These are phyloP conservation scores for Trichophyton rubrum DNA, from an alignment of 2,329 filamentous ascomycete genomes.

Conservation along the genomic window DNA sequence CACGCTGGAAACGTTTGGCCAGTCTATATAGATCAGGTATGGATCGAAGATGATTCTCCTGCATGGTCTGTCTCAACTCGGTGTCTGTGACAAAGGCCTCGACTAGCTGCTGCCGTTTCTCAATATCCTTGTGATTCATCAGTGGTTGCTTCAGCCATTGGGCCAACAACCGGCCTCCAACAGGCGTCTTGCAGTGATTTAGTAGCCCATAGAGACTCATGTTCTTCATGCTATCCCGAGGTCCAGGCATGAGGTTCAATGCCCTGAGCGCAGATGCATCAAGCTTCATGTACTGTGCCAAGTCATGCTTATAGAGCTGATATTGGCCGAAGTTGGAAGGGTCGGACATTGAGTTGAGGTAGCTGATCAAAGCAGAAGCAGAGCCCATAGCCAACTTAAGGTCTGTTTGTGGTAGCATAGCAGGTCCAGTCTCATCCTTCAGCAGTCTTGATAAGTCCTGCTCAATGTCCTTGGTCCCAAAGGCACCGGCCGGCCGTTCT, in stretches of 20 bases:
- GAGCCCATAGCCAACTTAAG: constrained; percentile 93
- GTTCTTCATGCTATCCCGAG: constrained; percentile 84
- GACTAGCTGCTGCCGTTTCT: constrained; percentile 82
- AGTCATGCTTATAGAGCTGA: constrained; percentile 90
- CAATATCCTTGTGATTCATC: constrained; percentile 81
- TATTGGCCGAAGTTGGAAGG: constrained; percentile 94
- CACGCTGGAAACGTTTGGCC: constrained; percentile 87
- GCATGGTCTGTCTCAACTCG: constrained; percentile 85
- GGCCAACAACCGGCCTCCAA: constrained; percentile 75
- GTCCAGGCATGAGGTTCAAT: constrained; percentile 92
- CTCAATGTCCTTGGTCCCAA: constrained; percentile 82
- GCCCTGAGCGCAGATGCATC: constrained; percentile 90
- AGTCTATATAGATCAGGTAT: constrained; percentile 91
- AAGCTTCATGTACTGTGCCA: constrained; percentile 96
- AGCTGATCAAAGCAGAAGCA: constrained; percentile 85
- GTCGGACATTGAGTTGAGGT: constrained; percentile 80
- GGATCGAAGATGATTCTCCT: constrained; percentile 84
- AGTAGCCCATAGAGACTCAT: constrained; percentile 93
- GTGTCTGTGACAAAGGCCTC: constrained; percentile 92
- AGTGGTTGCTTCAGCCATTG: constrained; percentile 98
- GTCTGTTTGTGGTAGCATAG: constrained; percentile 74
- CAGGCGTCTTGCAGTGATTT: constrained; percentile 94
- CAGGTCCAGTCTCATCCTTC: constrained; percentile 69
- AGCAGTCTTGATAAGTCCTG: constrained; percentile 81
- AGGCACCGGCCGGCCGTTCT: constrained; percentile 64